These are phyloP conservation scores for Ceratocystis albifundus DNA, from an alignment of 2,329 filamentous ascomycete species.

Conservation along the genomic window DNA sequence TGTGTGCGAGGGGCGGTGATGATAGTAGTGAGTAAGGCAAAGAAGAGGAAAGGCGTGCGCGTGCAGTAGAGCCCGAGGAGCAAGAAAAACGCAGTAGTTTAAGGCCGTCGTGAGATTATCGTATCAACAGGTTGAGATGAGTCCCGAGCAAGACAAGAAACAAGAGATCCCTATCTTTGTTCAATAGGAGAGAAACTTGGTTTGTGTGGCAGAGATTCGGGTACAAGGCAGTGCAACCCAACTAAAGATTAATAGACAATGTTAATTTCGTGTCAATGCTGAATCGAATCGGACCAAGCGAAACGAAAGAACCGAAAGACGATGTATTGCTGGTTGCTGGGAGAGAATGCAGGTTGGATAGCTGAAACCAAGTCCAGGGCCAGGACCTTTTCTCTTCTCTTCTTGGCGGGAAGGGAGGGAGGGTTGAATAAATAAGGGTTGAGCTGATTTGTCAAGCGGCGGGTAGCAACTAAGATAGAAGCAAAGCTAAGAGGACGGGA, in stretches of 20 bases:
- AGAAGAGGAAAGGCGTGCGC: not conserved
- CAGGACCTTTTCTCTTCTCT: not conserved
- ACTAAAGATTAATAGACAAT: too few species aligned
- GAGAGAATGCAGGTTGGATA: not conserved
- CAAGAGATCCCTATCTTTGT: not conserved
- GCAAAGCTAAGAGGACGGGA: not conserved
- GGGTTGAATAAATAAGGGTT: not conserved
- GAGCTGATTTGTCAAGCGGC: not conserved
- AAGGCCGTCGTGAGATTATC: not conserved
- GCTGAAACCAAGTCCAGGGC: slow-evolving; percentile 5
- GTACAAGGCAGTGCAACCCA: not conserved
- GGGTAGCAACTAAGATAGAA: not conserved
- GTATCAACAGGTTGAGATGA: not conserved
- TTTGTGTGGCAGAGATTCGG: not conserved
- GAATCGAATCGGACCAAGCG: not conserved
- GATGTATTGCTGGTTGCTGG: slow-evolving; percentile 6
- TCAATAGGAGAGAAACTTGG: slow-evolving; percentile 4
- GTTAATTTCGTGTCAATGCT: not conserved
- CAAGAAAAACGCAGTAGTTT: not conserved
- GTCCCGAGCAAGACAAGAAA: not conserved
- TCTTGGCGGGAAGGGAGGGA: not conserved
- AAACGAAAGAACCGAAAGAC: slow-evolving; percentile 11
- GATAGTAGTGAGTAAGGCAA: not conserved
- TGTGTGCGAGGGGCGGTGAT: not conserved
- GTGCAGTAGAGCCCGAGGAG: not conserved